Base-by-base conservation (phyloP, 106 monocot genomes). In the Apostasia shenzhenica region DNA sequence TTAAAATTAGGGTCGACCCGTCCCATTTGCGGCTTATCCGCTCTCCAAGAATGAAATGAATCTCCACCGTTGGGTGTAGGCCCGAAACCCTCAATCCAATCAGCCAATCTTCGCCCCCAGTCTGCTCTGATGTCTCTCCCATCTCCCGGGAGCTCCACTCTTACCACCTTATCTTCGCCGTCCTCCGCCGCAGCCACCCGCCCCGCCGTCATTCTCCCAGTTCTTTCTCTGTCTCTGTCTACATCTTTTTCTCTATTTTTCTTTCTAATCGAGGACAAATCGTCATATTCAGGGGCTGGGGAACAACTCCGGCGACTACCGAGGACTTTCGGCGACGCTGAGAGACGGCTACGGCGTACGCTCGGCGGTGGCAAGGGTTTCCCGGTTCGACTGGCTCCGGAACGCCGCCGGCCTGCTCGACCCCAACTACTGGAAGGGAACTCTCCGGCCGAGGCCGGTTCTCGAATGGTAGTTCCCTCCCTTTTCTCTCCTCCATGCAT, bases 371-470 rank as follows among this genome's bases (percentile, higher is more conserved):
- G 86, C 95, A 42, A 70, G 72, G 45, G 92, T 97, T 48, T 85
- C 95, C 8, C 84, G 95, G 13, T 39, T 81, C 41, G 95, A 97
- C 52, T 97, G 95, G 95, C 65, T 97, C 45, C 78, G 92, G n/a
- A 92, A 97, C 52, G 92, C 92, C 41, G 80, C 89, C 2, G 95
- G 92, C 0, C 74, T 97, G n/a, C 48, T 83, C 40, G 89, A 89
- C 59, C 45, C 64, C 43, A 77, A 81, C 67, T 97, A 92, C 81
- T 97, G 92, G 95, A 82, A 50, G 57, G 89, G 92, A 6, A 92
- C 84, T 13, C 86, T 97, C 76, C 75, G 73, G 8, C 95, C 92
- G 2, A 71, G 81, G 14, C 95, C 92, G 5, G 77, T 97, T 41
- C 84, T 92, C 37, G 84, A 97, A 45, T 97, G 95, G 95, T 92